These are phyloP conservation scores for Xylogone sp. DNA, from an alignment of 2,329 filamentous ascomycete genomes.

Conservation along the genomic window DNA sequence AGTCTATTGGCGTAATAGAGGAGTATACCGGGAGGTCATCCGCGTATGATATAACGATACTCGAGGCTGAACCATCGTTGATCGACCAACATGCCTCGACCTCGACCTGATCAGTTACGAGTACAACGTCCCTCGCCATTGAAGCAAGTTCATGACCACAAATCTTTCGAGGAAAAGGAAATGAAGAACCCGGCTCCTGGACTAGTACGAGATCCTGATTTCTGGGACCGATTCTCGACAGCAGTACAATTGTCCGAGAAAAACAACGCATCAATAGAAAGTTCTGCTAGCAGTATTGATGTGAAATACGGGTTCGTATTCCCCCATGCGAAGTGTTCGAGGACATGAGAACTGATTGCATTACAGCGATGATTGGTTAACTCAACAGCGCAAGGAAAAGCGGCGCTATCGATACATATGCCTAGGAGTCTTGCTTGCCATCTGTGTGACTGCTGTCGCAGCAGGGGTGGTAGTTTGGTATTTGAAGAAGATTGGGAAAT, in stretches of 20 bases:
- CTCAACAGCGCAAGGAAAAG: constrained; percentile 27
- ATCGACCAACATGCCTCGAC: constrained; percentile 1
- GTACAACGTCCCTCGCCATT: constrained; percentile 26
- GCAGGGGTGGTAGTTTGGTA: constrained; percentile 23
- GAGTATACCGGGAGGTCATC: too few species aligned
- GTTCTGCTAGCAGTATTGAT: constrained; percentile 11
- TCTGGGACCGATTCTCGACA: constrained; percentile 29
- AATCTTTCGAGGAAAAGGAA: neutral
- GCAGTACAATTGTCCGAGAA: constrained; percentile 24
- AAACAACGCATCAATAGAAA: constrained; percentile 16
- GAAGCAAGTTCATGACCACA: constrained; percentile 20
- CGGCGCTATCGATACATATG: constrained; percentile 21
- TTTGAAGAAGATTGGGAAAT: constrained; percentile 13
- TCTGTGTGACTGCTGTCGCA: constrained; percentile 18
- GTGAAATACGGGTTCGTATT: constrained; percentile 11
- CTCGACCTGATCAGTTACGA: constrained; percentile 13
- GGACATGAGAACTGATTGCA: neutral
- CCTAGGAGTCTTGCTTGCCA: constrained; percentile 15
- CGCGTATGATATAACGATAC: too few species aligned
- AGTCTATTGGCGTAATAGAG: too few species aligned
- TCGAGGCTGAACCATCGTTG: too few species aligned
- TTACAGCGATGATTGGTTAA: constrained; percentile 26
- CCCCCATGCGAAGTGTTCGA: neutral
- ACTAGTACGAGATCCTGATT: constrained; percentile 26
- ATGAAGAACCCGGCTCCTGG: constrained; percentile 16